These are phyloP conservation scores for Vachellia collinsii DNA, from an alignment of 306 rosid genomes.

Conservation along the genomic window DNA sequence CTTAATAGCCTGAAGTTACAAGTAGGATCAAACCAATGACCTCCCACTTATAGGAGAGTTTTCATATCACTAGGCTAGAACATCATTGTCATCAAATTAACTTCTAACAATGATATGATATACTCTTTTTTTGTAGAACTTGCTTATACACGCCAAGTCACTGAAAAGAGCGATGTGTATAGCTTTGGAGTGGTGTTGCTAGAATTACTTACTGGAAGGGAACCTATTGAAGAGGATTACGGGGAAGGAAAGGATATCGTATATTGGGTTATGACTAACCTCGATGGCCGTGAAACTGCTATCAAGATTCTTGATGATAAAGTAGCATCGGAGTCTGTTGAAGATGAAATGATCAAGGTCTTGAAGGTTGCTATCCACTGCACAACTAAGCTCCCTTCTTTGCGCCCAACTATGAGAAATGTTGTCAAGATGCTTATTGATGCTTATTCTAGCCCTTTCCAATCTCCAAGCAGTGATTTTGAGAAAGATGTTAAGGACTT, in stretches of 20 bases:
- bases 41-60: too few species aligned
- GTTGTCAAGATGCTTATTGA: slow-evolving; percentile 81
- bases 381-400: slow-evolving; percentile 75
- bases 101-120: not conserved
- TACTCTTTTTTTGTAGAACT: slow-evolving; percentile 61
- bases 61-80: not conserved
- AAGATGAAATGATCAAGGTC: slow-evolving; percentile 68
- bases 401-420: slow-evolving; percentile 94
- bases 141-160: slow-evolving; percentile 74
- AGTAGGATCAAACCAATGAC: too few species aligned
- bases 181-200: slow-evolving; percentile 89
- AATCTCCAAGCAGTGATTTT: slow-evolving; percentile 26
- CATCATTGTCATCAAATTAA: not conserved
- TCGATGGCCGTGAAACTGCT: slow-evolving; percentile 58
- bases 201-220: slow-evolving; percentile 81
- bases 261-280: slow-evolving; percentile 74
- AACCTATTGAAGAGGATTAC: slow-evolving; percentile 76
- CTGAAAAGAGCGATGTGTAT: slow-evolving; percentile 87
- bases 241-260: slow-evolving; percentile 95
- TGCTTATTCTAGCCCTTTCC: slow-evolving; percentile 60
- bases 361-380: slow-evolving; percentile 82
- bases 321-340: slow-evolving; percentile 48
- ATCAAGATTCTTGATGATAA: slow-evolving; percentile 64
- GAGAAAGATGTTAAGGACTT: slow-evolving; percentile 39
- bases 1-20: too few species aligned